Conservation (phyloP, 139 green algal genomes). For the Chlamydomonas schloesseri region DNA sequence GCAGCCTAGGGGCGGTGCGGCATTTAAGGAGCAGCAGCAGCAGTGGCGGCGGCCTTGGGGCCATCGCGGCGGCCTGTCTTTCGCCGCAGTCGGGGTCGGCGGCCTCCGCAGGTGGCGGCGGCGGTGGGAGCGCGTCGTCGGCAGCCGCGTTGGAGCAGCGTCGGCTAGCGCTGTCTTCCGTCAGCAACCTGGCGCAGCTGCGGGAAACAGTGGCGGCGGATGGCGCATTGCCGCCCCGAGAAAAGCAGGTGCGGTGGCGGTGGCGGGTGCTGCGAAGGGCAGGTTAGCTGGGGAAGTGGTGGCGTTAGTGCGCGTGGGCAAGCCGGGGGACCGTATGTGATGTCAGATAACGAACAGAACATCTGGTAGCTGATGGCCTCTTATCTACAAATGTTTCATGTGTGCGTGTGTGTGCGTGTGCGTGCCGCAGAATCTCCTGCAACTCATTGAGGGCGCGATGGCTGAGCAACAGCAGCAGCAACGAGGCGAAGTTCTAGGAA, state of each 20-base stretch:
- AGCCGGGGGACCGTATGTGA: too few species aligned
- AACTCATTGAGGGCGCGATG: constrained; percentile 1
- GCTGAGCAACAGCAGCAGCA: neutral
- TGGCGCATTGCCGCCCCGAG: neutral
- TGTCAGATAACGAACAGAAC: too few species aligned
- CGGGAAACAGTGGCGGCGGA: constrained; percentile 5
- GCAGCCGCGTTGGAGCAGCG: neutral
- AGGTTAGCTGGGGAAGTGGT: too few species aligned
- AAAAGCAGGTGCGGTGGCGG: constrained; percentile 17
- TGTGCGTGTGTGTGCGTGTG: neutral
- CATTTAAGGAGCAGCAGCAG: too few species aligned
- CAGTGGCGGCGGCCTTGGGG: too few species aligned
- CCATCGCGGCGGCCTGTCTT: too few species aligned
- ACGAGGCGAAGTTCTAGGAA: neutral
- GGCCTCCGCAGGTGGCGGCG: neutral
- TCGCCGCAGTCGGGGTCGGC: neutral
- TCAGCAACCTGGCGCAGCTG: constrained; percentile 20
- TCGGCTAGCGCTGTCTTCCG: neutral
- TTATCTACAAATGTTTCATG: too few species aligned
- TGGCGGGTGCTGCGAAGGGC: too few species aligned
- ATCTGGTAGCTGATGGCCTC: too few species aligned
- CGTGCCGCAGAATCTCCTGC: neutral
- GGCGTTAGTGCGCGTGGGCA: too few species aligned
- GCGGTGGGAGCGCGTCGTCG: neutral
- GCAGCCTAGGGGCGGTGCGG: too few species aligned